Percentiles rank a stretch among this genome's conserved stretches.
Conservation (phyloP, 345 rosid genomes). For the Aquilaria yunnanensis region DNA sequence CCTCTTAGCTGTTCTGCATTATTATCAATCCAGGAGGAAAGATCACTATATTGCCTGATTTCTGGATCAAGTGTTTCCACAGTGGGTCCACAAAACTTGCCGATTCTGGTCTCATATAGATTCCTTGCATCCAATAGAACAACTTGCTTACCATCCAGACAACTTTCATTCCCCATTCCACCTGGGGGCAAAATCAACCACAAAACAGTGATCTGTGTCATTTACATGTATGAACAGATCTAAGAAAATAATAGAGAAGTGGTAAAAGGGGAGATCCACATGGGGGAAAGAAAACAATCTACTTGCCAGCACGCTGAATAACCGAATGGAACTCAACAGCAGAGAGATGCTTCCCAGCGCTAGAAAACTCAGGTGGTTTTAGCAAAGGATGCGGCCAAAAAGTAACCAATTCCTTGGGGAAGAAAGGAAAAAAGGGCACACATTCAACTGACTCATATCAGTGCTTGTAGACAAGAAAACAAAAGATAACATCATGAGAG, state of each 20-base stretch:
- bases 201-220: too few species aligned
- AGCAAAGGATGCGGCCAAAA: conserved; percentile 59
- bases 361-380: conserved; percentile 60
- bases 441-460: too few species aligned
- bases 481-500: background rate
- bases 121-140: conserved; percentile 91
- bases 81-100: conserved; percentile 57
- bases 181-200: conserved; percentile 18
- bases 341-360: conserved; percentile 87
- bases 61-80: conserved; percentile 80
- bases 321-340: conserved; percentile 78
- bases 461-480: background rate
- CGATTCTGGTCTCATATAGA: conserved; percentile 86
- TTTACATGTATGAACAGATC: conserved; percentile 3
- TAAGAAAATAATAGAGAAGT: background rate
- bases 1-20: conserved; percentile 63
- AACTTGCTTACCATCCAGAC: conserved; percentile 30
- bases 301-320: conserved; percentile 58
- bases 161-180: conserved; percentile 21
- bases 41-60: conserved; percentile 92
- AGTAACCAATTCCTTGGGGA: conserved; percentile 77
- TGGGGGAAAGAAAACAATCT: background rate
- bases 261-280: background rate
- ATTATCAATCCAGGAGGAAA: conserved; percentile 80
- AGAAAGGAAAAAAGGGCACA: background rate